A percentile compares a stretch with the other conserved stretches of the same genome.
phyloP scores from a whole-genome alignment of 352 stramenopile species.

The Phytophthora quininea region DNA sequence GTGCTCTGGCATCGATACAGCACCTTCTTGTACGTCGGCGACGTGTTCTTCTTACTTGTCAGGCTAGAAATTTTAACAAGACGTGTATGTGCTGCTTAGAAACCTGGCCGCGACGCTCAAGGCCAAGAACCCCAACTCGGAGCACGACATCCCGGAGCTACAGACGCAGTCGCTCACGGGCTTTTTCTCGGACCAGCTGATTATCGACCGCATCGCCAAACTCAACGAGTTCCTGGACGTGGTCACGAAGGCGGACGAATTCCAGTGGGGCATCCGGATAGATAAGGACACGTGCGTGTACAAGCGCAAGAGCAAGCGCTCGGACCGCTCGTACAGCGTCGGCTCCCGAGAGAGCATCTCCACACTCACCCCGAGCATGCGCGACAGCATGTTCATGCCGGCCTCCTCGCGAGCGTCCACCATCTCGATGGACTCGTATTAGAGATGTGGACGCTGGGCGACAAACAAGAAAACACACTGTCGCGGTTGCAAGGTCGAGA shows the following conservation, averaged over 20 bases:
- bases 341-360: conserved; percentile 81
- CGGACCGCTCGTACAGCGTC: conserved; percentile 67
- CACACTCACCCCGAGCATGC: conserved; percentile 71
- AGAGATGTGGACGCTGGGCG: conserved; percentile 6
- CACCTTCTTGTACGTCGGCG: conserved; percentile 76
- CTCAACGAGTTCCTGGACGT: conserved; percentile 89
- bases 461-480: no score
- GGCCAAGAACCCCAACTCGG: conserved; percentile 76
- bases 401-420: conserved; percentile 64
- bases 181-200: conserved; percentile 88
- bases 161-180: conserved; percentile 84
- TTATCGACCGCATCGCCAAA: conserved; percentile 85
- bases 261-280: conserved; percentile 91
- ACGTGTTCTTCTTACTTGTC: not conserved
- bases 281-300: conserved; percentile 90
- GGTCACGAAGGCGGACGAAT: conserved; percentile 84
- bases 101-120: conserved; percentile 84
- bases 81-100: conserved; percentile 18
- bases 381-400: conserved; percentile 79
- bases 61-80: not conserved
- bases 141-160: conserved; percentile 80
- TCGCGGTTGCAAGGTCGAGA: conserved; percentile 1
- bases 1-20: conserved; percentile 90
- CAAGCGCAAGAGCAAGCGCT: conserved; percentile 87
- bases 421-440: conserved; percentile 69